Percentiles rank a stretch among this genome's conserved stretches.
phyloP scores from a whole-genome alignment of 371 early-diverging fungal species.

The Parasitella parasitica region DNA sequence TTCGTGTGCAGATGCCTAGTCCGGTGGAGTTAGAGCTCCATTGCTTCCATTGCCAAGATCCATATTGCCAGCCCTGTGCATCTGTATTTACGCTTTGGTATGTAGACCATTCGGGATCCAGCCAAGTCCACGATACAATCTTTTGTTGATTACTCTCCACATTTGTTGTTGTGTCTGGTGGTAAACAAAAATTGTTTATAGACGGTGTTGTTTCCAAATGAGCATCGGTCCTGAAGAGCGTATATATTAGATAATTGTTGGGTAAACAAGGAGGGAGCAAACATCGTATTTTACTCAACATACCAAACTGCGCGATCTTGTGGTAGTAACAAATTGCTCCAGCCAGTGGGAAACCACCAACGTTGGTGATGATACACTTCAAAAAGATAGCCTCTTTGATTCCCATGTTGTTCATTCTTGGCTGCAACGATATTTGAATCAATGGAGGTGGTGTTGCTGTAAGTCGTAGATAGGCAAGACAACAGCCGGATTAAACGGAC shows the following conservation, averaged over 20 bases:
- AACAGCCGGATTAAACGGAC: background rate
- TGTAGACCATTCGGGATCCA: slow-evolving; percentile 17
- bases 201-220: slow-evolving; percentile 24
- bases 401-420: background rate
- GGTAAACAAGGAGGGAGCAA: background rate
- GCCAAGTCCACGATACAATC: slow-evolving; percentile 14
- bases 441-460: no score
- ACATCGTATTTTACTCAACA: background rate
- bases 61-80: slow-evolving; percentile 21
- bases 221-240: slow-evolving; percentile 25
- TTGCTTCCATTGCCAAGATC: slow-evolving; percentile 10
- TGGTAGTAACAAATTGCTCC: slow-evolving; percentile 21
- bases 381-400: slow-evolving; percentile 16
- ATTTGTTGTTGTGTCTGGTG: slow-evolving; percentile 5
- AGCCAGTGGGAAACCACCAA: slow-evolving; percentile 33
- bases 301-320: slow-evolving; percentile 33
- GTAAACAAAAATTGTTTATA: slow-evolving; percentile 22
- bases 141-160: background rate
- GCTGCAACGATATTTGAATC: background rate
- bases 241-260: background rate
- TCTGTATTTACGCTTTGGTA: slow-evolving; percentile 1
- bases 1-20: slow-evolving; percentile 8
- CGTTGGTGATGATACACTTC: slow-evolving; percentile 32
- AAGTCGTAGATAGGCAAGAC: background rate
- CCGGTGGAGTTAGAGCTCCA: slow-evolving; percentile 11